phyloP scores from a whole-genome alignment of 192 early-diverging fungal genomes.

The Backusella liffmaniae region DNA sequence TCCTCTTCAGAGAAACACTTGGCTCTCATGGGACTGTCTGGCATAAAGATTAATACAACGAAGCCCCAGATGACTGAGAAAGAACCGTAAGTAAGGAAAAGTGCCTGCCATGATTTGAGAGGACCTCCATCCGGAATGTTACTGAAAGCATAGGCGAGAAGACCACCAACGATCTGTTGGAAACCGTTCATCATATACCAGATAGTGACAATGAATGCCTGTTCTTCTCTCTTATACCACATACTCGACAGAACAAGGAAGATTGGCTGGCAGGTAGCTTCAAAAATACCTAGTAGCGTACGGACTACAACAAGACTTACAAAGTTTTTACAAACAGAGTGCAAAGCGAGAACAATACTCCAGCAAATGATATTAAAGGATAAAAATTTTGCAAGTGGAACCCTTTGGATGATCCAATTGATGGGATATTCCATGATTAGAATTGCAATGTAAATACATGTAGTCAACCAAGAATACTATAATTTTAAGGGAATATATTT shows the following conservation, averaged over 20 bases:
- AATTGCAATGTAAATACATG: conserved; percentile 26
- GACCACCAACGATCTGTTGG: conserved; percentile 24
- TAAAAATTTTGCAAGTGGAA: conserved; percentile 22
- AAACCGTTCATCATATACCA: conserved; percentile 27
- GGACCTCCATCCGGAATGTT: conserved; percentile 15
- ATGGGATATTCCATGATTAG: conserved; percentile 21
- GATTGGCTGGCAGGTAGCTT: conserved; percentile 20
- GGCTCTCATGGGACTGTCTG: conserved; percentile 25
- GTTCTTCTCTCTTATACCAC: conserved; percentile 21
- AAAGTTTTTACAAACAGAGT: conserved; percentile 15
- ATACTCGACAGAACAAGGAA: conserved; percentile 17
- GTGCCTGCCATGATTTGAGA: conserved; percentile 24
- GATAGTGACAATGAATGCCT: conserved; percentile 4
- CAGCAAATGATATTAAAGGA: conserved; percentile 16
- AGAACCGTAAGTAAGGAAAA: conserved; percentile 17
- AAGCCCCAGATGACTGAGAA: conserved; percentile 17
- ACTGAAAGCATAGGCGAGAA: conserved; percentile 22
- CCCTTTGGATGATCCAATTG: conserved; percentile 12
- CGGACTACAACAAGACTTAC: conserved; percentile 13
- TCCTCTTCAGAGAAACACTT: conserved; percentile 26
- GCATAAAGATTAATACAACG: conserved; percentile 13
- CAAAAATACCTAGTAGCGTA: conserved; percentile 27
- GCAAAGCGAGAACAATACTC: conserved; percentile 24
- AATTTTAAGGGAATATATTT: neutral
- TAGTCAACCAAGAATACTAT: conserved; percentile 22